These are phyloP conservation scores for Carex pumila DNA, from an alignment of 176 grass and related monocot species.

Conservation along the genomic window DNA sequence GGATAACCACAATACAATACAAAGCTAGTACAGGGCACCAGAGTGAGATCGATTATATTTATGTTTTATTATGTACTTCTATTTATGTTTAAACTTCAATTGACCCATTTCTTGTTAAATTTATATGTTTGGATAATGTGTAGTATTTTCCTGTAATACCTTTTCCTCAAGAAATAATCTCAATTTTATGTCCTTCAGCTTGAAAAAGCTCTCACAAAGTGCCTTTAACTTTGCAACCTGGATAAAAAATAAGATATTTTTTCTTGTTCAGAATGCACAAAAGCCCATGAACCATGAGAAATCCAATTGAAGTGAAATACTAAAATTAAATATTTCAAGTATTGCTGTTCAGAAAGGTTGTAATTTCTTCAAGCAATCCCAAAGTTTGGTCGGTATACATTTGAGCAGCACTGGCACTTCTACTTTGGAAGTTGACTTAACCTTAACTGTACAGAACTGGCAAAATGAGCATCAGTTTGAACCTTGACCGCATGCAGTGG, in stretches of 20 bases:
- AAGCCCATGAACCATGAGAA: neutral
- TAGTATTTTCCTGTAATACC: slow-evolving; percentile 30
- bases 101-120: neutral
- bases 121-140: neutral
- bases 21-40: neutral
- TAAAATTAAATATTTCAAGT: neutral
- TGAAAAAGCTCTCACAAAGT: slow-evolving; percentile 85
- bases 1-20: neutral
- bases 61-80: neutral
- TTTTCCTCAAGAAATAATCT: slow-evolving; percentile 78
- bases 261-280: neutral
- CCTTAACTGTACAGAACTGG: neutral
- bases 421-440: neutral
- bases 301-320: neutral
- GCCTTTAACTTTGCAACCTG: slow-evolving; percentile 81
- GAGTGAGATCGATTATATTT: neutral
- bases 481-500: neutral
- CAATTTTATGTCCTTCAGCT: slow-evolving; percentile 69
- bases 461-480: neutral
- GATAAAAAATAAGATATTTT: neutral
- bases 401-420: neutral
- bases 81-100: neutral
- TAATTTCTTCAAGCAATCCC: neutral
- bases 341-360: neutral
- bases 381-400: neutral